phyloP scores from a whole-genome alignment of 805 yeast species.

The Yamadazyma takamatsuzukensis region DNA sequence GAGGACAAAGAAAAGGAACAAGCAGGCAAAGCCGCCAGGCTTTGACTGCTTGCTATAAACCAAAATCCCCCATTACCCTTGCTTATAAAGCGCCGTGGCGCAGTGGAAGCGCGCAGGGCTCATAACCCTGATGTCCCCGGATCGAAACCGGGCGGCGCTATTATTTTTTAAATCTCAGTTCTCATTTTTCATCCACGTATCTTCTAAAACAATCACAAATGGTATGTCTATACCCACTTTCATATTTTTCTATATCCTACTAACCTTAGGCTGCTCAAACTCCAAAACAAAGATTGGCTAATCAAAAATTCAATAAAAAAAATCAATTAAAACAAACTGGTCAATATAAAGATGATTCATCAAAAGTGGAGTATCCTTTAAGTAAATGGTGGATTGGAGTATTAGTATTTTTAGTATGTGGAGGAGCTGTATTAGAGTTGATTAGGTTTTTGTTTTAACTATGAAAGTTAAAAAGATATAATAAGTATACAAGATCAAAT shows the following conservation, averaged over 20 bases:
- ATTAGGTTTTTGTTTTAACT: conserved; percentile 49
- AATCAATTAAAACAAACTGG: conserved; percentile 69
- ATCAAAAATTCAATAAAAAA: conserved; percentile 72
- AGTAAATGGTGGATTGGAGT: conserved; percentile 63
- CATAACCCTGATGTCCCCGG: conserved; percentile 98
- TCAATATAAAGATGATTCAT: conserved; percentile 49
- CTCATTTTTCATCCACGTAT: not conserved
- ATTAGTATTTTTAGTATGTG: conserved; percentile 65
- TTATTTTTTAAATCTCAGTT: conserved; percentile 19
- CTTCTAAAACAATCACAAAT: no score
- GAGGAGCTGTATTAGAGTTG: conserved; percentile 78
- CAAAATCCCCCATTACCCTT: no score
- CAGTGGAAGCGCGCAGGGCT: conserved; percentile 99
- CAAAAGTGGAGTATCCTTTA: conserved; percentile 46
- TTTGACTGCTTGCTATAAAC: no score
- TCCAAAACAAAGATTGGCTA: conserved; percentile 84
- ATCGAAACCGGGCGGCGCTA: conserved; percentile 96
- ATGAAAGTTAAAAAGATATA: no score
- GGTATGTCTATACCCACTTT: no score
- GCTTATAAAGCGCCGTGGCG: conserved; percentile 96
- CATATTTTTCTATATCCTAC: conserved; percentile 2
- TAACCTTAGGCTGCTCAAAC: conserved; percentile 66
- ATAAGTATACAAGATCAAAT: no score
- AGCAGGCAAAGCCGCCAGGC: no score
- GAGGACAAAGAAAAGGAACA: no score